phyloP scores from a whole-genome alignment of 768 basidiomycete species.

The Leccinellum luteum region DNA sequence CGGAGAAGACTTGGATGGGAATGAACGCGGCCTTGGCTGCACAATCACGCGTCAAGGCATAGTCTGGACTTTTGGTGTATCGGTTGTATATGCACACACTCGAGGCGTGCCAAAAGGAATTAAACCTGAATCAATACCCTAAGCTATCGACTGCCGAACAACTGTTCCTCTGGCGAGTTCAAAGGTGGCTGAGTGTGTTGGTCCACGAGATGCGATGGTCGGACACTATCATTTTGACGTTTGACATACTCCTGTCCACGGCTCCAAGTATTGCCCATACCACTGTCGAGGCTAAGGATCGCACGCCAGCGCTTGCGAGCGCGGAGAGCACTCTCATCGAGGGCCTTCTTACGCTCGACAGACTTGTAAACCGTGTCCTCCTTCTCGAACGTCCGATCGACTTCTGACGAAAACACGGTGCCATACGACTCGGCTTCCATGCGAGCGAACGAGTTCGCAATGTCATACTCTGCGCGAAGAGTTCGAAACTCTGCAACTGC shows the following conservation, averaged over 20 bases:
- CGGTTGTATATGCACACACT: background rate
- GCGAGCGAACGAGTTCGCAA: constrained; percentile 71
- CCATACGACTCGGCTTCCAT: constrained; percentile 81
- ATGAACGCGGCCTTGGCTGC: constrained; percentile 89
- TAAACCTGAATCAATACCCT: constrained; percentile 1
- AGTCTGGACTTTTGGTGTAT: constrained; percentile 18
- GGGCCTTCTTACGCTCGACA: constrained; percentile 53
- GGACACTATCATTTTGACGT: constrained; percentile 67
- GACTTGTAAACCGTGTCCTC: constrained; percentile 61
- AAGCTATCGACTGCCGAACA: constrained; percentile 20
- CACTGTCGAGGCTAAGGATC: constrained; percentile 45
- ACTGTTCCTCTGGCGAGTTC: constrained; percentile 23
- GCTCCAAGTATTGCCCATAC: constrained; percentile 56
- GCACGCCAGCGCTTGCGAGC: constrained; percentile 80
- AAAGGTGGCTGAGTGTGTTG: constrained; percentile 24
- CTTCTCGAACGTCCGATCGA: constrained; percentile 57
- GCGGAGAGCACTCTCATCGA: constrained; percentile 58
- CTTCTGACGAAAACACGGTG: constrained; percentile 59
- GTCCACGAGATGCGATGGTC: constrained; percentile 63
- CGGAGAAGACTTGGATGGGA: constrained; percentile 99
- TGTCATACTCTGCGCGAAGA: constrained; percentile 80
- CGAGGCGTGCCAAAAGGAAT: background rate
- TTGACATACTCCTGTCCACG: constrained; percentile 69
- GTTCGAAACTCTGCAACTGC: constrained; percentile 86
- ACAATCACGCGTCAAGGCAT: constrained; percentile 59